Conservation (phyloP, 805 yeast genomes). For the Candida orba region DNA sequence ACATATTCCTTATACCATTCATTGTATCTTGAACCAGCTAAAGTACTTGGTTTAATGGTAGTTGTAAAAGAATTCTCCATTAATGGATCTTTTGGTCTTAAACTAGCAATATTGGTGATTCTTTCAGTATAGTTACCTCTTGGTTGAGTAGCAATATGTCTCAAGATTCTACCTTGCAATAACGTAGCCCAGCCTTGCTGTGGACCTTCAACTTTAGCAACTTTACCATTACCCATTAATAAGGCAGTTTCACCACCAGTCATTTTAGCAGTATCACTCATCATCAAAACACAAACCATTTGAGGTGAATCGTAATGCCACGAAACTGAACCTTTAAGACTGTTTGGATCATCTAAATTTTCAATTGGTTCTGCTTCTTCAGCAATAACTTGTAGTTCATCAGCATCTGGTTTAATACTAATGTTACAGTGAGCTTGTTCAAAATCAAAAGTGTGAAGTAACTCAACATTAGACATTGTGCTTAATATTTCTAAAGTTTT, state of each 20-base stretch:
- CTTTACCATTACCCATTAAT: constrained; percentile 26
- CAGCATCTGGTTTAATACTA: constrained; percentile 31
- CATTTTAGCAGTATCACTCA: constrained; percentile 51
- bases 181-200: constrained; percentile 42
- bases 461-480: constrained; percentile 41
- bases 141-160: constrained; percentile 42
- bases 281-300: constrained; percentile 57
- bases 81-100: constrained; percentile 33
- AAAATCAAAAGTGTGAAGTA: constrained; percentile 31
- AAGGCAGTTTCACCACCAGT: constrained; percentile 55
- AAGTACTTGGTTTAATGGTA: constrained; percentile 34
- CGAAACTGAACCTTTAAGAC: constrained; percentile 47
- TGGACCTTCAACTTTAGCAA: constrained; percentile 31
- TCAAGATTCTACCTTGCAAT: constrained; percentile 40
- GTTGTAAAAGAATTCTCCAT: constrained; percentile 34
- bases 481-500: constrained; percentile 44
- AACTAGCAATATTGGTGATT: constrained; percentile 36
- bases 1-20: constrained; percentile 35
- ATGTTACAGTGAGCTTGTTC: constrained; percentile 50
- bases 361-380: constrained; percentile 6
- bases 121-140: constrained; percentile 30
- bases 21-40: constrained; percentile 30
- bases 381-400: background rate
- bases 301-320: constrained; percentile 65
- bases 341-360: constrained; percentile 8